Conservation (phyloP, 345 rosid species). For the Anacardium occidentale region DNA sequence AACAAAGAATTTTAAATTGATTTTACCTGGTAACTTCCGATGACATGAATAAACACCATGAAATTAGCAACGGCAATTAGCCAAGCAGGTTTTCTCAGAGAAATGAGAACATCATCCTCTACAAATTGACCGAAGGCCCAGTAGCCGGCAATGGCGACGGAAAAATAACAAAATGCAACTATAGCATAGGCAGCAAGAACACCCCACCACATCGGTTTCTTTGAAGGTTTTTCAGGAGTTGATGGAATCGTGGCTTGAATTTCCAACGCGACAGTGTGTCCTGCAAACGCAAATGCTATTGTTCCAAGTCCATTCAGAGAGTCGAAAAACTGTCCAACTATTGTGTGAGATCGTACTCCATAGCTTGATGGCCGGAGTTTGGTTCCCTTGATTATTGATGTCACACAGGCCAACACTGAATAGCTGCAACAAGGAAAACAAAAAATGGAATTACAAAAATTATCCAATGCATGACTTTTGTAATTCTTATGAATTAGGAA, state of each 20-base stretch:
- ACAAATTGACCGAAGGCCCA: constrained; percentile 50
- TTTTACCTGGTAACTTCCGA: constrained; percentile 58
- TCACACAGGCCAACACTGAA: constrained; percentile 20
- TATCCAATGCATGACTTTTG: too few species aligned
- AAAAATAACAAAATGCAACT: constrained; percentile 46
- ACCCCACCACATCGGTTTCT: constrained; percentile 63
- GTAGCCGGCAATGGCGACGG: constrained; percentile 44
- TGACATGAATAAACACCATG: constrained; percentile 52
- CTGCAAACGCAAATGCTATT: constrained; percentile 60
- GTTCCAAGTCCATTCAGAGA: constrained; percentile 38
- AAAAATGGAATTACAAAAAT: too few species aligned
- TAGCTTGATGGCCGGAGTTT: not conserved
- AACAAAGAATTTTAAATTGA: too few species aligned
- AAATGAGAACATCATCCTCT: constrained; percentile 54
- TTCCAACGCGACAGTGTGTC: constrained; percentile 62
- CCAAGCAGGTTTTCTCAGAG: constrained; percentile 41
- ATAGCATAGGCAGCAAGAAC: constrained; percentile 41
- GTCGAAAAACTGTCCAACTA: constrained; percentile 18
- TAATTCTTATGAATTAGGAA: too few species aligned
- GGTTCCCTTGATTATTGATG: constrained; percentile 9
- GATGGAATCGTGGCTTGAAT: constrained; percentile 69
- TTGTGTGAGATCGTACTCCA: constrained; percentile 1
- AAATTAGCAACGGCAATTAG: constrained; percentile 46
- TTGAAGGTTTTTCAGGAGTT: constrained; percentile 49
- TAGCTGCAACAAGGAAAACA: constrained; percentile 3